A percentile compares a stretch with the other conserved stretches of the same genome.
Evolutionary conservation across 768 basidiomycete species (phyloP).

Genomic region (Termitomyces sp.): DNA sequence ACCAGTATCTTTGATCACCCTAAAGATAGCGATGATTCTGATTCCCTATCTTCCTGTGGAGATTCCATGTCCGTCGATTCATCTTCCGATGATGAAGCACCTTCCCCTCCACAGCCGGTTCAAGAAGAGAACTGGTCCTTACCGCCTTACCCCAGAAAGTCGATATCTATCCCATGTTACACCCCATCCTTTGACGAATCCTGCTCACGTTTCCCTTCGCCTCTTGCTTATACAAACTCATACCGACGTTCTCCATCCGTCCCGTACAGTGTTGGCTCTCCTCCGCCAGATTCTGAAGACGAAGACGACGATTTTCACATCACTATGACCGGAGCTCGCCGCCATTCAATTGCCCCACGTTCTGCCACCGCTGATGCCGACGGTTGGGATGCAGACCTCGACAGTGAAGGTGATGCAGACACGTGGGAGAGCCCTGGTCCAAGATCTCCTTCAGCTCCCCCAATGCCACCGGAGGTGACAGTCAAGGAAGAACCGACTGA

Average conservation of each 20-base stretch:
- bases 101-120: constrained; percentile 11
- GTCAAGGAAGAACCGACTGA: constrained; percentile 62
- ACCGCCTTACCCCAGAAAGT: constrained; percentile 51
- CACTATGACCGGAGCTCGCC: constrained; percentile 35
- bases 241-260: constrained; percentile 56
- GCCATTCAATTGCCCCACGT: constrained; percentile 22
- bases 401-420: constrained; percentile 56
- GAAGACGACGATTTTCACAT: constrained; percentile 47
- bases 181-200: constrained; percentile 37
- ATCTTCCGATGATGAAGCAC: constrained; percentile 25
- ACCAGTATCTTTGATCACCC: constrained; percentile 31
- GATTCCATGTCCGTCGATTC: constrained; percentile 40
- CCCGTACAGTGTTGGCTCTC: constrained; percentile 52
- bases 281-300: constrained; percentile 68
- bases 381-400: constrained; percentile 40
- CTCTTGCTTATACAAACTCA: constrained; percentile 18
- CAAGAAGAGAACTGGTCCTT: constrained; percentile 42
- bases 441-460: constrained; percentile 55
- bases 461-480: constrained; percentile 24
- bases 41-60: constrained; percentile 28
- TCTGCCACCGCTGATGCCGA: constrained; percentile 24
- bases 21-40: constrained; percentile 29
- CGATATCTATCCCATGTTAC: constrained; percentile 52
- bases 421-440: constrained; percentile 63
- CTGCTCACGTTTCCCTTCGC: constrained; percentile 23